phyloP scores from a whole-genome alignment of 805 yeast genomes.

The Cyberlindnera bimundalis region DNA sequence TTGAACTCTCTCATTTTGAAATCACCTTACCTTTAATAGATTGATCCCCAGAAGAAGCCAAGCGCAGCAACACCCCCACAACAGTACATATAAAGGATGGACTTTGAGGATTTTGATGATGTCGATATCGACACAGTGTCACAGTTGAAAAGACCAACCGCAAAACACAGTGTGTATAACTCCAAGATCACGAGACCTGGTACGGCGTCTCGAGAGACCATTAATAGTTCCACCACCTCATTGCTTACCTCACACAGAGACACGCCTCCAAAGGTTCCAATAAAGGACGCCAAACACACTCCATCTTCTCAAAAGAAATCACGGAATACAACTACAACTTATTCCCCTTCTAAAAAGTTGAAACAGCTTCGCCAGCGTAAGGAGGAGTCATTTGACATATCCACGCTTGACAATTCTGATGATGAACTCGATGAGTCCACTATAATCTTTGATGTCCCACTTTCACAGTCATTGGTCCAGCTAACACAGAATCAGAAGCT shows the following conservation, averaged over 20 bases:
- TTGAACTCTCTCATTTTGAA: too few species aligned
- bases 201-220: slow-evolving; percentile 8
- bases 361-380: slow-evolving; percentile 15
- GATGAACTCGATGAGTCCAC: slow-evolving; percentile 51
- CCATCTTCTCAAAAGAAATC: slow-evolving; percentile 6
- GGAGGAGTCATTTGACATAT: slow-evolving; percentile 17
- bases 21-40: too few species aligned
- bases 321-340: slow-evolving; percentile 3
- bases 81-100: background rate
- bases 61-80: too few species aligned
- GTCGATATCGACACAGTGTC: slow-evolving; percentile 19
- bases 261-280: slow-evolving; percentile 1
- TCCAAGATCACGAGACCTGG: slow-evolving; percentile 7
- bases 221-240: slow-evolving; percentile 18
- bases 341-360: slow-evolving; percentile 23
- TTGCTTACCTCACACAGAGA: slow-evolving; percentile 11
- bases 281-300: slow-evolving; percentile 2
- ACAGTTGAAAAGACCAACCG: slow-evolving; percentile 1
- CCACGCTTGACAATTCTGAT: slow-evolving; percentile 35
- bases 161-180: slow-evolving; percentile 1
- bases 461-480: slow-evolving; percentile 49
- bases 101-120: slow-evolving; percentile 17
- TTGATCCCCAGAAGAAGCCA: too few species aligned
- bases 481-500: slow-evolving; percentile 36
- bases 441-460: slow-evolving; percentile 61